phyloP scores from a whole-genome alignment of 768 basidiomycete genomes.

The Tylopilus rubrobrunneus region DNA sequence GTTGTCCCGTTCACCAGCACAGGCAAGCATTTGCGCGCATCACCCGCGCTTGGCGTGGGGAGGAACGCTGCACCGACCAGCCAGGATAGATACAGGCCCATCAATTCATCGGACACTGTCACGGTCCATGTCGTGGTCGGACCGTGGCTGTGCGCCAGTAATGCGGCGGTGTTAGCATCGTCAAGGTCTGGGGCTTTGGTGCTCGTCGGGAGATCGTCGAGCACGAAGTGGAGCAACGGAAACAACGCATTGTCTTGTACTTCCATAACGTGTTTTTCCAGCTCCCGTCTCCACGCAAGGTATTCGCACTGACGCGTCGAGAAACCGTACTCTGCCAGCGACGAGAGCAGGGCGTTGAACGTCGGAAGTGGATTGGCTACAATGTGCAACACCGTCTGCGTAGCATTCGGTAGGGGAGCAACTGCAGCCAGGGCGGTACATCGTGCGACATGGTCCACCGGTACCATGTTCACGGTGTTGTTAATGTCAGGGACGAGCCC shows the following conservation, averaged over 20 bases:
- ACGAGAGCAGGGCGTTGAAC: slow-evolving; percentile 80
- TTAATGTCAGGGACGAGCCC: slow-evolving; percentile 96
- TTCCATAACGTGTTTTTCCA: slow-evolving; percentile 95
- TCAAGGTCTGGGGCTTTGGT: slow-evolving; percentile 92
- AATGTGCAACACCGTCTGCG: slow-evolving; percentile 72
- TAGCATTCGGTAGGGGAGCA: slow-evolving; percentile 45
- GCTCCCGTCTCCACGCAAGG: slow-evolving; percentile 82
- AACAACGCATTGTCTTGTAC: slow-evolving; percentile 95
- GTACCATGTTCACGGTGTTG: slow-evolving; percentile 97
- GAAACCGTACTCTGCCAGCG: slow-evolving; percentile 79
- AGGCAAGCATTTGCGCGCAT: slow-evolving; percentile 47
- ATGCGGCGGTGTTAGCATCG: slow-evolving; percentile 71
- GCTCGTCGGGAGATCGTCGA: slow-evolving; percentile 95
- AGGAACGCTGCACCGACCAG: slow-evolving; percentile 83
- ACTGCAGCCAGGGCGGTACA: slow-evolving; percentile 74
- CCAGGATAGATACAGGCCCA: slow-evolving; percentile 93
- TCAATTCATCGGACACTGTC: slow-evolving; percentile 66
- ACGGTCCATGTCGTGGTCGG: slow-evolving; percentile 34
- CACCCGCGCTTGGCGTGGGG: slow-evolving; percentile 42
- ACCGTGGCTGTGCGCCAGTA: slow-evolving; percentile 46
- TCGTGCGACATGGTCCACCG: slow-evolving; percentile 92
- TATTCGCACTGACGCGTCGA: slow-evolving; percentile 78
- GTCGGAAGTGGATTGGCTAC: slow-evolving; percentile 83
- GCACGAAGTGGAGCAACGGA: slow-evolving; percentile 93
- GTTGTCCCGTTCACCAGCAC: slow-evolving; percentile 34